These are phyloP conservation scores for Spinacia oleracea DNA, from an alignment of 179 eudicot genomes.

Conservation along the genomic window DNA sequence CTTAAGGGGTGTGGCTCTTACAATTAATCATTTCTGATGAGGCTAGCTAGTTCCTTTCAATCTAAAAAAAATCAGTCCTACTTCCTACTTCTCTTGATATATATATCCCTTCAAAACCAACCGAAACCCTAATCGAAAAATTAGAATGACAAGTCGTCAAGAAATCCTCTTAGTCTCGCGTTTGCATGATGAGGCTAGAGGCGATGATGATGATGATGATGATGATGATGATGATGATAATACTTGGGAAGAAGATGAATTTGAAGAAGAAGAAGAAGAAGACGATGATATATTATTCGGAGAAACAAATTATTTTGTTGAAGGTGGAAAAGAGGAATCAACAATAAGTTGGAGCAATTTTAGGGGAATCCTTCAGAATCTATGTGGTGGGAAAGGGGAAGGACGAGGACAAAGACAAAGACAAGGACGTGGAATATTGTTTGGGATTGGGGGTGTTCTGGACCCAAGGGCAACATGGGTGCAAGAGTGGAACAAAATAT, in stretches of 20 bases:
- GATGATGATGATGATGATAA: neutral
- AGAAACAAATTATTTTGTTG: neutral
- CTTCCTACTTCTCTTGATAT: neutral
- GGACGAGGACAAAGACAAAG: conserved; percentile 15
- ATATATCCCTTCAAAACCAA: neutral
- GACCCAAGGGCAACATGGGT: conserved; percentile 78
- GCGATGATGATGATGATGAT: neutral
- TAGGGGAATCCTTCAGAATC: conserved; percentile 9
- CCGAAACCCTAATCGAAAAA: neutral
- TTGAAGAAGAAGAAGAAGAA: conserved; percentile 20
- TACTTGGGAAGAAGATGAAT: neutral
- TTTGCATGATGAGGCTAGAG: conserved; percentile 14
- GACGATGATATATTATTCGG: neutral
- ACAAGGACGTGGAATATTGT: neutral
- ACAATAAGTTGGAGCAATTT: conserved; percentile 12
- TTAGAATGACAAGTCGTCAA: conserved; percentile 22
- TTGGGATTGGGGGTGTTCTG: conserved; percentile 35
- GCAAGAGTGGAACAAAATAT: conserved; percentile 81
- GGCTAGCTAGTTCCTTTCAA: conserved; percentile 8
- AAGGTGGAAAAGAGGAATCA: neutral
- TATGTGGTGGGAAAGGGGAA: conserved; percentile 26
- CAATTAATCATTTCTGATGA: conserved; percentile 20
- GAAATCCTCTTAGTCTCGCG: conserved; percentile 27
- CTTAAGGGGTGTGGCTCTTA: neutral
- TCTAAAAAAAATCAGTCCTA: conserved; percentile 8